Base-by-base conservation (phyloP, 441 rosid genomes). In the Arabidopsis hybrid region DNA sequence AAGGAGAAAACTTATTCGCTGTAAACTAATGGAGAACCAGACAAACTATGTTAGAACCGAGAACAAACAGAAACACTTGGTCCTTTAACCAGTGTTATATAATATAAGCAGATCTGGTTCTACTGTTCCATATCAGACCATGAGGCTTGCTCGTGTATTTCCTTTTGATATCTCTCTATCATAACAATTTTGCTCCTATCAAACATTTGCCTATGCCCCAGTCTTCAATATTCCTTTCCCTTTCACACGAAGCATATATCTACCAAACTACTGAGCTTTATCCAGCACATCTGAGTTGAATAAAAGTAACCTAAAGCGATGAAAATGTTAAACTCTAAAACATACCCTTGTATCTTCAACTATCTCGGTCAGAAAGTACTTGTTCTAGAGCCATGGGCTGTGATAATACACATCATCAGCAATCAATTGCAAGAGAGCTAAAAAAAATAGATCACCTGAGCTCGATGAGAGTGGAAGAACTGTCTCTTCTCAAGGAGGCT, bases 381-480 rank as follows among this genome's bases (percentile, higher is more conserved):
- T 95, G 99, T 78, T 89, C 99, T 69, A 84, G 61, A 21, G 80
- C 92, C 99, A 95, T 95, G 72, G 96, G 92, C 98, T 95, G 79
- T 73, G 69, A 75, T 72, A 56, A 64, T 43, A 57, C 45, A 83
- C 10, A 60, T 18, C 39, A 46, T 67, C 51, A 40, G 46, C 26
- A 65, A 68, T 69, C 49, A 51, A 31, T 34, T 57, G 46, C 31
- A 11, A 60, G 35, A 47, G 9, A 34, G 70, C n/a, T 57, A 49
- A 29, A 63, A 12, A 40, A 6, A 26, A 61, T 40, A 34, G 55
- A 69, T 78, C 80, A 95, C 99, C 98, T 92, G 99, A 76, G 98
- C 93, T 87, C 99, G 89, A 82, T 93, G 99, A 2, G 99, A 96
- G 77, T 96, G 99, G 74, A 93, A 96, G 84, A 96, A 96, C 76